phyloP scores from a whole-genome alignment of 768 basidiomycete species.

The Tricholoma saponaceum region DNA sequence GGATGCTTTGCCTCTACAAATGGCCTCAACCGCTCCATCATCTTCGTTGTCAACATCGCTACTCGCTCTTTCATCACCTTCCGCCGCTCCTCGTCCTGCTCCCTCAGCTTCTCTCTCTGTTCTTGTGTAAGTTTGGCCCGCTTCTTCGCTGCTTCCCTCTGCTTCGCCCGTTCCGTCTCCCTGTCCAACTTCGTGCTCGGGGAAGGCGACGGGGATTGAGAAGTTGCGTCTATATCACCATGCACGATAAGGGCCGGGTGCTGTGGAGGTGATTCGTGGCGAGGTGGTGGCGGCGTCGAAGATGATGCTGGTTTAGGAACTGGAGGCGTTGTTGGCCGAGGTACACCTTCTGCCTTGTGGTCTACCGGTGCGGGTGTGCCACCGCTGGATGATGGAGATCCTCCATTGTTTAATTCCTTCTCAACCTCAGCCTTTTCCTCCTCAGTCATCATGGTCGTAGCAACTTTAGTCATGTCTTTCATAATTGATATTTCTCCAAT shows the following conservation, averaged over 20 bases:
- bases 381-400: slow-evolving; percentile 20
- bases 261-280: slow-evolving; percentile 1
- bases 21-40: slow-evolving; percentile 81
- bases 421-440: slow-evolving; percentile 91
- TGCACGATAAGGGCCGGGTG: slow-evolving; percentile 19
- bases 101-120: slow-evolving; percentile 79
- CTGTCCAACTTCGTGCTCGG: slow-evolving; percentile 25
- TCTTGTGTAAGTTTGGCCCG: slow-evolving; percentile 66
- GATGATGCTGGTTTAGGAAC: slow-evolving; percentile 1
- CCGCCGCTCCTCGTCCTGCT: slow-evolving; percentile 76
- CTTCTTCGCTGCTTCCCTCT: slow-evolving; percentile 37
- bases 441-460: slow-evolving; percentile 84
- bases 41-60: slow-evolving; percentile 67
- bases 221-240: slow-evolving; percentile 10
- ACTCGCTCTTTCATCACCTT: slow-evolving; percentile 80
- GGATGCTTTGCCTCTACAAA: slow-evolving; percentile 89
- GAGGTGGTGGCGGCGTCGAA: slow-evolving; percentile 6
- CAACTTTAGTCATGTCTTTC: slow-evolving; percentile 87
- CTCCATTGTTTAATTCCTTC: slow-evolving; percentile 53
- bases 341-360: background rate
- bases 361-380: slow-evolving; percentile 6
- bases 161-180: slow-evolving; percentile 35
- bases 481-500: slow-evolving; percentile 96
- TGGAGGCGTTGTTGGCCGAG: slow-evolving; percentile 8
- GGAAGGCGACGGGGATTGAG: slow-evolving; percentile 17